Evolutionary conservation across 2,329 filamentous ascomycete species (phyloP).

Genomic region (Drechslerella coelobrocha): DNA sequence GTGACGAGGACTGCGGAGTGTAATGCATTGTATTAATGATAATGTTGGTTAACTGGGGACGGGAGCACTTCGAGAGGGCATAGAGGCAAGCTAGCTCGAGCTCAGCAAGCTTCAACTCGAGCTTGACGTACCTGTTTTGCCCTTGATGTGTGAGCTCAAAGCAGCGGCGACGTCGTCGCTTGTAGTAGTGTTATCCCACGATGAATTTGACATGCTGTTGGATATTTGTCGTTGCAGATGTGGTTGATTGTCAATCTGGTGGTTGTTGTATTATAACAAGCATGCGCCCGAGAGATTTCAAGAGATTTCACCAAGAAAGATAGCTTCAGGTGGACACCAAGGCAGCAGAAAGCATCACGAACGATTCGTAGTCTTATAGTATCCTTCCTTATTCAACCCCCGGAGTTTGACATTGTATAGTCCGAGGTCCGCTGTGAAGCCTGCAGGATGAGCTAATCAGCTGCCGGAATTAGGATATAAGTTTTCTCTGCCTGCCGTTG

Average conservation of each 20-base stretch:
- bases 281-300: neutral
- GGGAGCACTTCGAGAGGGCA: neutral
- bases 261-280: neutral
- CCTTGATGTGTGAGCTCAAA: slow-evolving; percentile 30
- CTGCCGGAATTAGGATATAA: slow-evolving; percentile 6
- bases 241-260: neutral
- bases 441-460: too few relatives aligned
- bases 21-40: neutral
- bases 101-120: too few relatives aligned
- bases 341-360: too few relatives aligned
- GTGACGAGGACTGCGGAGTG: slow-evolving; percentile 58
- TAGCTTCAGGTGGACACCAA: neutral
- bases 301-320: neutral
- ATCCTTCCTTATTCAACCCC: neutral
- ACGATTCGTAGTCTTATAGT: neutral
- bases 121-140: slow-evolving; percentile 35
- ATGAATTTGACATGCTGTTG: slow-evolving; percentile 42
- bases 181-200: slow-evolving; percentile 33
- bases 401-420: neutral
- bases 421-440: slow-evolving; percentile 1
- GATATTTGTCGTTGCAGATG: slow-evolving; percentile 5
- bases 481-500: neutral
- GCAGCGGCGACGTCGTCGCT: slow-evolving; percentile 46
- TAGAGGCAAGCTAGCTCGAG: too few relatives aligned
- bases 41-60: neutral